phyloP scores from a whole-genome alignment of 2,329 filamentous ascomycete species.

The Didymella glomerata region DNA sequence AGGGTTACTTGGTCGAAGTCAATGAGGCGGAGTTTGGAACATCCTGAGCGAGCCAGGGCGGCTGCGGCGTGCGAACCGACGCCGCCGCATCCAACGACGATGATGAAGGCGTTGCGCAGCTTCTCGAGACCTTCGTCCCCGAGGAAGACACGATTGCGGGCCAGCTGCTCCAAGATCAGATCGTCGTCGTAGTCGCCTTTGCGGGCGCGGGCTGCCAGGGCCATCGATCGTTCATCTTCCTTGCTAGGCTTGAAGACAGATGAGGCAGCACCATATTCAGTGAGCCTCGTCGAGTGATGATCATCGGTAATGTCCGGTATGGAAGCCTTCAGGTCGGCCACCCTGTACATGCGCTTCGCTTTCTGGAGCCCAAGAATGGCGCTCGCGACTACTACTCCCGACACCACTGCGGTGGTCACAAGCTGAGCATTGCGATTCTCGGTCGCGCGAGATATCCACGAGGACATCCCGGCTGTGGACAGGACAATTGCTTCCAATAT shows the following conservation, averaged over 20 bases:
- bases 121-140: constrained; percentile 80
- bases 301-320: constrained; percentile 65
- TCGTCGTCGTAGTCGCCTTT: constrained; percentile 73
- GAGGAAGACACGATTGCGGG: constrained; percentile 90
- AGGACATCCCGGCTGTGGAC: constrained; percentile 52
- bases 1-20: constrained; percentile 98
- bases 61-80: constrained; percentile 92
- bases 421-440: constrained; percentile 66
- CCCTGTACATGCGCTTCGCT: constrained; percentile 62
- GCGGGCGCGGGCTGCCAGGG: constrained; percentile 67
- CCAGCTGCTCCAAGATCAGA: constrained; percentile 91
- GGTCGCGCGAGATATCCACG: constrained; percentile 56
- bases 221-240: constrained; percentile 67
- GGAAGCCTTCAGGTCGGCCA: constrained; percentile 67
- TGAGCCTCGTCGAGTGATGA: constrained; percentile 63
- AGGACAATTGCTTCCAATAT: not conserved
- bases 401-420: constrained; percentile 72
- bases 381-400: constrained; percentile 58
- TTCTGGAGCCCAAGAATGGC: constrained; percentile 67
- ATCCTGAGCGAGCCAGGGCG: constrained; percentile 86
- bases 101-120: constrained; percentile 81
- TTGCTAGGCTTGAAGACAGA: constrained; percentile 51
- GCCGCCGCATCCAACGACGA: constrained; percentile 92
- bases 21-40: constrained; percentile 84
- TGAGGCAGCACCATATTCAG: constrained; percentile 66